Evolutionary conservation across 2,329 filamentous ascomycete species (phyloP).

Genomic region (Fusarium nygamai): DNA sequence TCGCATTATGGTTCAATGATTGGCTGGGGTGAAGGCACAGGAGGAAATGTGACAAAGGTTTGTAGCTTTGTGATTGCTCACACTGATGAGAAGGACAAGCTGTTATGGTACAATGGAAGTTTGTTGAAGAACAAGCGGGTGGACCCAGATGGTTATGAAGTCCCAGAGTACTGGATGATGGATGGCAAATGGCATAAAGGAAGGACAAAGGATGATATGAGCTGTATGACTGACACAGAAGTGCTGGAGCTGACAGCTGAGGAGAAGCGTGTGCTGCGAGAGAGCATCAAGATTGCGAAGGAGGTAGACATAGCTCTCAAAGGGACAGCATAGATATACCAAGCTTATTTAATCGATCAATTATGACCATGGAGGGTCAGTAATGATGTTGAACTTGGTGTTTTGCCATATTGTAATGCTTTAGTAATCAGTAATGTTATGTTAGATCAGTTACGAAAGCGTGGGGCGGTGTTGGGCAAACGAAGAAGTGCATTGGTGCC

Average conservation of each 20-base stretch:
- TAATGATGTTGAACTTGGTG: accelerated
- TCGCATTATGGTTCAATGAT: conserved; percentile 53
- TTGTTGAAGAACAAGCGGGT: conserved; percentile 51
- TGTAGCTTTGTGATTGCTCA: conserved; percentile 55
- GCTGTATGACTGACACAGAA: conserved; percentile 47
- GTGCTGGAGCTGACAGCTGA: background rate
- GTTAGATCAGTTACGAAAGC: background rate
- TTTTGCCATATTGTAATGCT: background rate
- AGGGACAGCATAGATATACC: background rate
- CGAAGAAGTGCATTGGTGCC: background rate
- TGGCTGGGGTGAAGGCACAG: conserved; percentile 43
- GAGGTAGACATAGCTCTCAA: conserved; percentile 7
- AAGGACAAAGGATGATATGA: conserved; percentile 45
- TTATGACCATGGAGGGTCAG: background rate
- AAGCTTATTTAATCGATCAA: no score
- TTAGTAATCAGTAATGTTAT: no score
- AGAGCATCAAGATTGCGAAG: conserved; percentile 19
- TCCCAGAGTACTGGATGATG: conserved; percentile 52
- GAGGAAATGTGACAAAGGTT: conserved; percentile 24
- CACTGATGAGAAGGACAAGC: conserved; percentile 46
- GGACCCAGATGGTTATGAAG: conserved; percentile 42
- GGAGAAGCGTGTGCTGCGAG: conserved; percentile 5
- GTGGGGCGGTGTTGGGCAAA: background rate
- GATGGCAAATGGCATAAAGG: conserved; percentile 51
- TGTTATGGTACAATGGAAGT: conserved; percentile 56